A percentile compares a stretch with the other conserved stretches of the same genome.
These are phyloP conservation scores for Trichoderma polysporum DNA, from an alignment of 2,329 filamentous ascomycete species.

Conservation along the genomic window DNA sequence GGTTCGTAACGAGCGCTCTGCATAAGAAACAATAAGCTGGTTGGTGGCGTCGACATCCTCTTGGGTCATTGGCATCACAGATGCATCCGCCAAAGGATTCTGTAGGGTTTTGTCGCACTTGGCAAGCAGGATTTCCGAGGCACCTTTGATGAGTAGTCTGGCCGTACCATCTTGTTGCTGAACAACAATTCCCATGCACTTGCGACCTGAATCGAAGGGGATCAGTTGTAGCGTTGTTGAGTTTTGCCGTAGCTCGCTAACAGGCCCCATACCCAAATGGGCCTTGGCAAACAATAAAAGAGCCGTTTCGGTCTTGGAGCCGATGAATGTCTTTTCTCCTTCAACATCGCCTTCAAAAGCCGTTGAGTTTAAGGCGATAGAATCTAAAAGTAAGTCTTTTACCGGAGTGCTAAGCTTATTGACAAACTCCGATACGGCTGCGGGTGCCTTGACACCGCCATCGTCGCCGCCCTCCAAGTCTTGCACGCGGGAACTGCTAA, in stretches of 20 bases:
- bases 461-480: slow-evolving; percentile 24
- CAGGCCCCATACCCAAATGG: slow-evolving; percentile 64
- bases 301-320: slow-evolving; percentile 76
- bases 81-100: slow-evolving; percentile 48
- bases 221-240: slow-evolving; percentile 63
- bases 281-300: slow-evolving; percentile 68
- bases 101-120: slow-evolving; percentile 54
- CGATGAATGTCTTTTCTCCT: slow-evolving; percentile 65
- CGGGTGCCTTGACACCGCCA: slow-evolving; percentile 33
- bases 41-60: slow-evolving; percentile 59
- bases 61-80: slow-evolving; percentile 46
- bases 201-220: slow-evolving; percentile 73
- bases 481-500: slow-evolving; percentile 31
- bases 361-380: slow-evolving; percentile 67
- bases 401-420: slow-evolving; percentile 46
- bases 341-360: slow-evolving; percentile 75
- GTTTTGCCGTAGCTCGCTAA: slow-evolving; percentile 63
- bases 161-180: slow-evolving; percentile 51
- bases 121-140: slow-evolving; percentile 61
- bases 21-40: slow-evolving; percentile 73
- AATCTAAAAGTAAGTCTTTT: slow-evolving; percentile 57
- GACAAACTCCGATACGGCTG: slow-evolving; percentile 48
- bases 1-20: slow-evolving; percentile 75
- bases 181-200: slow-evolving; percentile 66
- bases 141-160: slow-evolving; percentile 62